These are phyloP conservation scores for Porogramme epimiltina DNA, from an alignment of 1,284 basidiomycete genomes.

Conservation along the genomic window DNA sequence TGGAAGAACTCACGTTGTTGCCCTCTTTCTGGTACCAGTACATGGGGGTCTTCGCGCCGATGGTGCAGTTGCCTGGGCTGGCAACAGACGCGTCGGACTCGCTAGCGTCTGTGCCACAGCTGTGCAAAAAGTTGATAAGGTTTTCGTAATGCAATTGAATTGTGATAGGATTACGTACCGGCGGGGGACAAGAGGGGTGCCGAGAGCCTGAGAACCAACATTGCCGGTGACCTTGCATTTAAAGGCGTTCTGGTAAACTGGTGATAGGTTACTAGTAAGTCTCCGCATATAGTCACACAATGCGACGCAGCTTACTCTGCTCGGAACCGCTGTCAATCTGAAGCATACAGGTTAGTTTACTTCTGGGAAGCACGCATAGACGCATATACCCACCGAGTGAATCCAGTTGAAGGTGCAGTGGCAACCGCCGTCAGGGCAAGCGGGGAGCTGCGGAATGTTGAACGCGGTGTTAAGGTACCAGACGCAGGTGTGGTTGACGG, in stretches of 20 bases:
- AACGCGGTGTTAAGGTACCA: conserved; percentile 70
- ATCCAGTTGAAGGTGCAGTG: conserved; percentile 78
- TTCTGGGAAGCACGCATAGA: too few relatives aligned
- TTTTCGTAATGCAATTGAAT: background rate
- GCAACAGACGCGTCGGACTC: conserved; percentile 34
- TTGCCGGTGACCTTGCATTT: conserved; percentile 66
- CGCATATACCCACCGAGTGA: conserved; percentile 44
- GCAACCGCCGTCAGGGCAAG: conserved; percentile 67
- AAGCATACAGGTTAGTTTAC: background rate
- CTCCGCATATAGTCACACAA: background rate
- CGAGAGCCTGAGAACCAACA: conserved; percentile 50
- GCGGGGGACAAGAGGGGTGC: conserved; percentile 37
- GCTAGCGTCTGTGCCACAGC: conserved; percentile 57
- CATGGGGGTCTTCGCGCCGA: conserved; percentile 63
- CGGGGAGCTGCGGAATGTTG: conserved; percentile 66
- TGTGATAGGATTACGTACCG: conserved; percentile 5
- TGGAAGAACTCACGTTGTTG: conserved; percentile 47
- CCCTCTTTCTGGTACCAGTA: conserved; percentile 66
- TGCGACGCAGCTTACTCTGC: conserved; percentile 49
- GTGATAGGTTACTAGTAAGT: too few relatives aligned
- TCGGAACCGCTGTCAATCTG: conserved; percentile 44
- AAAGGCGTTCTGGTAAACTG: conserved; percentile 79
- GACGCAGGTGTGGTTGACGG: conserved; percentile 72
- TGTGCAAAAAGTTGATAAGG: conserved; percentile 38
- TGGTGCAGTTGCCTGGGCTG: conserved; percentile 65